A percentile compares a stretch with the other conserved stretches of the same genome.
Evolutionary conservation across 2,329 filamentous ascomycete species (phyloP).

Genomic region (Chrysoporthe deuterocubensis): DNA sequence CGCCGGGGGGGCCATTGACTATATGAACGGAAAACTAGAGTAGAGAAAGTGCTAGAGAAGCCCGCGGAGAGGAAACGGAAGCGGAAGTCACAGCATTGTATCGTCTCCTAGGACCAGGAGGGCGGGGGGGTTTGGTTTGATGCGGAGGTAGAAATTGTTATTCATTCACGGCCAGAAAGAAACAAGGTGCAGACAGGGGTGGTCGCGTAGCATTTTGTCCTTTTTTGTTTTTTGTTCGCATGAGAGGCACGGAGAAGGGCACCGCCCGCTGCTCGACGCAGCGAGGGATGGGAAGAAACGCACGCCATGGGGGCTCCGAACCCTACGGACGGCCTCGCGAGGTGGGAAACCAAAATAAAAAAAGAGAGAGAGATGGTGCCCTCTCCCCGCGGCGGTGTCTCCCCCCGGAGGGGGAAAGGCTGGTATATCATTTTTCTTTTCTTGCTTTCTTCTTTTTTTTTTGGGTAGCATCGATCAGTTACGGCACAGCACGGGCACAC

Average conservation of each 20-base stretch:
- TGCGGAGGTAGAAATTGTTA: too few relatives aligned
- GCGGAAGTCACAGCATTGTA: conserved; percentile 11
- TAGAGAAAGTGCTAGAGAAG: background rate
- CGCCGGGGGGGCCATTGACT: conserved; percentile 15
- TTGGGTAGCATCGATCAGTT: background rate
- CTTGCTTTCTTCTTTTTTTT: background rate
- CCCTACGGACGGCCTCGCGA: background rate
- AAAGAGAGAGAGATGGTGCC: background rate
- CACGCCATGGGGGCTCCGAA: background rate
- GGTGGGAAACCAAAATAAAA: background rate
- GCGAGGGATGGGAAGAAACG: background rate
- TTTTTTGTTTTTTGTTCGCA: too few relatives aligned
- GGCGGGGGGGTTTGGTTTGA: too few relatives aligned
- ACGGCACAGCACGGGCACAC: background rate
- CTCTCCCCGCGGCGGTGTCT: too few relatives aligned
- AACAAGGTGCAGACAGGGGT: background rate
- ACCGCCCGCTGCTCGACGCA: background rate
- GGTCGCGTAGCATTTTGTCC: conserved; percentile 1
- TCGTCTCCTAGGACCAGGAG: background rate
- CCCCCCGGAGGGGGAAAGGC: background rate
- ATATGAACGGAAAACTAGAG: conserved; percentile 8
- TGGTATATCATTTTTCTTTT: background rate
- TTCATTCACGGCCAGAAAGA: background rate
- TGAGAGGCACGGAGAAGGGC: too few relatives aligned
- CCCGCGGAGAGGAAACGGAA: background rate